phyloP scores from a whole-genome alignment of 148 eudicot genomes.

The Oxyria digyna region DNA sequence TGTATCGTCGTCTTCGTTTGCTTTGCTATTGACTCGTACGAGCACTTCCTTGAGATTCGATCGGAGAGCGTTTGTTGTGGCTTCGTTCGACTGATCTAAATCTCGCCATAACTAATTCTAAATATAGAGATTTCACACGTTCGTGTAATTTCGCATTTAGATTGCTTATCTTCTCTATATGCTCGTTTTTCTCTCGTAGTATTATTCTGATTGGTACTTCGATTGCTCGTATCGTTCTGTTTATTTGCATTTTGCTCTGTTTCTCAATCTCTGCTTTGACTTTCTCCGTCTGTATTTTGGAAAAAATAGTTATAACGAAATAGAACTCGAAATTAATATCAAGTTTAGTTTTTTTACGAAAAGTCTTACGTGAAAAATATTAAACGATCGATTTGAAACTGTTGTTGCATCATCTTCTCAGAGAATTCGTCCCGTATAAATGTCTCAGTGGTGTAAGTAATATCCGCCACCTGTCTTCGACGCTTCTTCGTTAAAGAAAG shows the following conservation, averaged over 20 bases:
- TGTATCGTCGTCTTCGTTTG: conserved; percentile 28
- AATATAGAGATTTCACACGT: conserved; percentile 33
- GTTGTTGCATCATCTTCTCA: conserved; percentile 40
- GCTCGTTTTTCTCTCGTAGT: conserved; percentile 44
- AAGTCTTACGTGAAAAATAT: conserved; percentile 47
- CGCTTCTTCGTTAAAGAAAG: conserved; percentile 36
- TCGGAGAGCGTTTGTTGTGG: conserved; percentile 52
- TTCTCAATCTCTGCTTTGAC: conserved; percentile 46
- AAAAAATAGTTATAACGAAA: too few relatives aligned
- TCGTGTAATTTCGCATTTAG: conserved; percentile 50
- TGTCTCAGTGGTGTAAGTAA: too few relatives aligned
- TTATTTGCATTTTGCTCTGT: conserved; percentile 23
- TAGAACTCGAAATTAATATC: too few relatives aligned
- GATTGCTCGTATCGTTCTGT: conserved; percentile 26
- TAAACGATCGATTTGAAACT: conserved; percentile 48
- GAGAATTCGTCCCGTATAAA: conserved; percentile 60
- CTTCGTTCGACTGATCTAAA: conserved; percentile 73
- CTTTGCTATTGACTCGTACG: conserved; percentile 21
- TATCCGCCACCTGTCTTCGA: conserved; percentile 20
- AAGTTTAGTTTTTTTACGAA: too few relatives aligned
- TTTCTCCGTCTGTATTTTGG: conserved; percentile 39
- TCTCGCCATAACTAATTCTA: conserved; percentile 80
- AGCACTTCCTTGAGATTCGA: conserved; percentile 47
- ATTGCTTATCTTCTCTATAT: conserved; percentile 37
- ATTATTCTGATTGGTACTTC: conserved; percentile 34